Evolutionary conservation across 495 filamentous ascomycete species (phyloP).

Genomic region (Tuber indicum): DNA sequence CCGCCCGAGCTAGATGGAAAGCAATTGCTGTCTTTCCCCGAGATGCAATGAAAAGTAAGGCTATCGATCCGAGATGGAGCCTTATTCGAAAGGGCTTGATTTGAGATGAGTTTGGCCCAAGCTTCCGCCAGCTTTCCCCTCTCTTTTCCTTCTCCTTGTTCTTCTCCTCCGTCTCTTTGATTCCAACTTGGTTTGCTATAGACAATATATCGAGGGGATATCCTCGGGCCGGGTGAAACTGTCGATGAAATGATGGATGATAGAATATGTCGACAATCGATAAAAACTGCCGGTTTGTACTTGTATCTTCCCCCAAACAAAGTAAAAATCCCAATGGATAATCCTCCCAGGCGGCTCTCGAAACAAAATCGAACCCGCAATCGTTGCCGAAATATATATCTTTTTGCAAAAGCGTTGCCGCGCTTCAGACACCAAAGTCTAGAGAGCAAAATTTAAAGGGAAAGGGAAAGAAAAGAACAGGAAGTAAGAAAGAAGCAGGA

Average conservation of each 20-base stretch:
- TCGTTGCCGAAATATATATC: background rate
- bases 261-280: background rate
- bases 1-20: slow-evolving; percentile 1
- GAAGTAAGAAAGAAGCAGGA: slow-evolving; percentile 24
- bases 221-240: background rate
- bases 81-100: background rate
- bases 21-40: background rate
- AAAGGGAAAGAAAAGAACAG: slow-evolving; percentile 23
- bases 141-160: background rate
- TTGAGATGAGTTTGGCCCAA: slow-evolving; percentile 2
- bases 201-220: background rate
- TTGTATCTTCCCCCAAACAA: background rate
- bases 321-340: background rate
- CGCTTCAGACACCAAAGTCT: background rate
- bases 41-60: background rate
- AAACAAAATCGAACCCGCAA: background rate
- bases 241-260: background rate
- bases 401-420: background rate
- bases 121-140: background rate
- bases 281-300: background rate
- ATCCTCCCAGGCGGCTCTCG: background rate
- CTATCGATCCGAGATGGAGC: background rate
- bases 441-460: slow-evolving; percentile 18
- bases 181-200: background rate
- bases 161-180: background rate